Conservation (phyloP, 805 yeast species). For the Nakazawaea pomicola region DNA sequence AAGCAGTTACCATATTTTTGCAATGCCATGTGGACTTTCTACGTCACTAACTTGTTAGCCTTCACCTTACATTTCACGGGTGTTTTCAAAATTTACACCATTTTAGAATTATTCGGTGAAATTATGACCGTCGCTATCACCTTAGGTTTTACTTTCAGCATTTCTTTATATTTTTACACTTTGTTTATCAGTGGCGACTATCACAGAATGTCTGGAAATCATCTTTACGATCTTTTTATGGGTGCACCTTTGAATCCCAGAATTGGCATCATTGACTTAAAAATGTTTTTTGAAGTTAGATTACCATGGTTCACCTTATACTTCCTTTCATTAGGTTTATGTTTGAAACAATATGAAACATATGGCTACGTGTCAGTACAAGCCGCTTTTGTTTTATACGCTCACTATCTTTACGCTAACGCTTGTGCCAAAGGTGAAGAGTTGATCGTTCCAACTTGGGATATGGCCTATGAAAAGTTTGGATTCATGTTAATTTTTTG, state of each 20-base stretch:
- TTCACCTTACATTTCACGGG: slow-evolving; percentile 68
- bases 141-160: slow-evolving; percentile 66
- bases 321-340: slow-evolving; percentile 70
- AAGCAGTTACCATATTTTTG: slow-evolving; percentile 88
- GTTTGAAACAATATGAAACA: slow-evolving; percentile 71
- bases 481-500: slow-evolving; percentile 99
- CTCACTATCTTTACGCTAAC: slow-evolving; percentile 93
- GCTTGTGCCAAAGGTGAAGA: slow-evolving; percentile 99
- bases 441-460: slow-evolving; percentile 97
- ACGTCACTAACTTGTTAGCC: slow-evolving; percentile 56
- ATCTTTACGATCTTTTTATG: slow-evolving; percentile 88
- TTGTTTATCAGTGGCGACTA: slow-evolving; percentile 64
- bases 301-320: slow-evolving; percentile 93
- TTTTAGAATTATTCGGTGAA: slow-evolving; percentile 81
- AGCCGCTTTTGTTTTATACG: slow-evolving; percentile 65
- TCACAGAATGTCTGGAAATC: slow-evolving; percentile 89
- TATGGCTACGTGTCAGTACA: slow-evolving; percentile 81
- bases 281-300: slow-evolving; percentile 97
- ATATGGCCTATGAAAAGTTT: slow-evolving; percentile 98
- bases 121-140: slow-evolving; percentile 90
- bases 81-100: slow-evolving; percentile 64
- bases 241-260: slow-evolving; percentile 98
- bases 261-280: slow-evolving; percentile 85
- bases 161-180: slow-evolving; percentile 66
- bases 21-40: slow-evolving; percentile 85